A percentile compares a stretch with the other conserved stretches of the same genome.
These are phyloP conservation scores for Mortierella alpina DNA, from an alignment of 192 early-diverging fungal genomes.

Conservation along the genomic window DNA sequence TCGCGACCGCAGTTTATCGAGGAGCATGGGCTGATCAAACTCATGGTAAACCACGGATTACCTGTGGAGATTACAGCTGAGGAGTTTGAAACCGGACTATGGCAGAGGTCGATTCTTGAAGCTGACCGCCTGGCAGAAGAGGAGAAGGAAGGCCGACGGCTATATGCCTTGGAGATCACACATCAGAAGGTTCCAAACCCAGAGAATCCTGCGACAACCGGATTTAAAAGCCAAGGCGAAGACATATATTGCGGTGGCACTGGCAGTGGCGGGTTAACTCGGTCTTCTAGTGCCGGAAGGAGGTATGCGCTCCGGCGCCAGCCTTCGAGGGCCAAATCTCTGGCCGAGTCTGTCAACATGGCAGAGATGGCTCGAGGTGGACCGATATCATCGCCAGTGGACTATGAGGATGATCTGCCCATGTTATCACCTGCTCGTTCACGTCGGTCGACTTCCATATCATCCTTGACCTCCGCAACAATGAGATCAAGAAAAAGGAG, in stretches of 20 bases:
- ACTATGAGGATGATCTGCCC: conserved; percentile 15
- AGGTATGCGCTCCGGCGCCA: background rate
- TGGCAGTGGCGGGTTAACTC: too few relatives aligned
- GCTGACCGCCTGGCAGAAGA: conserved; percentile 50
- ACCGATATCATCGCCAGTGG: conserved; percentile 21
- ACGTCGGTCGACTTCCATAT: conserved; percentile 21
- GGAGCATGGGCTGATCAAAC: conserved; percentile 61
- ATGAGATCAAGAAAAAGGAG: conserved; percentile 7
- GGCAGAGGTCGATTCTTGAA: conserved; percentile 59
- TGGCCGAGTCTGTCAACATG: conserved; percentile 49
- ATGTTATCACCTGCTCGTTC: conserved; percentile 22
- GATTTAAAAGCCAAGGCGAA: too few relatives aligned
- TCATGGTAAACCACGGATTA: conserved; percentile 68
- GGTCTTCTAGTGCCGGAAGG: background rate
- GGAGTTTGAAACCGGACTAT: conserved; percentile 66
- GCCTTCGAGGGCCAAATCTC: conserved; percentile 15
- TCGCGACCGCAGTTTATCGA: conserved; percentile 72
- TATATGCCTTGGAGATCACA: background rate
- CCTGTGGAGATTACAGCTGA: conserved; percentile 64
- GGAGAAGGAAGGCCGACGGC: conserved; percentile 23
- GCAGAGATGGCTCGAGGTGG: conserved; percentile 41
- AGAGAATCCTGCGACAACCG: too few relatives aligned
- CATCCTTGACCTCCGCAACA: conserved; percentile 21
- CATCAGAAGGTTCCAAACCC: too few relatives aligned
- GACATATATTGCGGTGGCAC: too few relatives aligned